These are phyloP conservation scores for Alopecurus myosuroides DNA, from an alignment of 176 grass and related monocot species.

Conservation along the genomic window DNA sequence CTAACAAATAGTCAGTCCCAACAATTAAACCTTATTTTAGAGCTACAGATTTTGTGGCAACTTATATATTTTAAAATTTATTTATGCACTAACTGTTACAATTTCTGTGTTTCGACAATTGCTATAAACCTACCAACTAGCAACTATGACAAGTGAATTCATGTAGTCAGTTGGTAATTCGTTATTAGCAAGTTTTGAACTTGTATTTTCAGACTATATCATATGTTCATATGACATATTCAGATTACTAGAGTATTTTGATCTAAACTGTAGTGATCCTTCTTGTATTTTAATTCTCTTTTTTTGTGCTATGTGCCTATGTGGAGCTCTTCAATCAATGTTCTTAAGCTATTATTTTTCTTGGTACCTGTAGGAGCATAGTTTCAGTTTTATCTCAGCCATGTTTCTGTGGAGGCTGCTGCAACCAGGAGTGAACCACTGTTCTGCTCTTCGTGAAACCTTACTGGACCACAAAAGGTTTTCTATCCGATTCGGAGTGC, in stretches of 20 bases:
- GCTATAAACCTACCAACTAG: not conserved
- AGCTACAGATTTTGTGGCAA: not conserved
- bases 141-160: not conserved
- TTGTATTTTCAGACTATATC: slow-evolving; percentile 15
- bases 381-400: slow-evolving; percentile 73
- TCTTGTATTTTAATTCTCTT: not conserved
- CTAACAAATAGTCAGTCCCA: not conserved
- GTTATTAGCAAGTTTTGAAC: not conserved
- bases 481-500: slow-evolving; percentile 77
- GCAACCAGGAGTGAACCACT: slow-evolving; percentile 81
- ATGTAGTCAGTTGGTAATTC: not conserved
- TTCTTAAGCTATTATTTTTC: slow-evolving; percentile 15
- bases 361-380: slow-evolving; percentile 54
- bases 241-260: not conserved
- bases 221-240: not conserved
- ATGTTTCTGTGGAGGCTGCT: slow-evolving; percentile 91
- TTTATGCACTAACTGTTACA: too few relatives aligned
- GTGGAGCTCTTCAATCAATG: slow-evolving; percentile 21
- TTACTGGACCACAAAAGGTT: slow-evolving; percentile 85
- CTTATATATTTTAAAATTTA: not conserved
- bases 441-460: slow-evolving; percentile 76
- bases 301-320: slow-evolving; percentile 3
- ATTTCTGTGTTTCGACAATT: not conserved
- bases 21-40: not conserved
- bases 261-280: slow-evolving; percentile 26